Percentiles rank a stretch among this genome's conserved stretches.
Conservation (phyloP, 129 eudicot genomes). For the Logfia minima region DNA sequence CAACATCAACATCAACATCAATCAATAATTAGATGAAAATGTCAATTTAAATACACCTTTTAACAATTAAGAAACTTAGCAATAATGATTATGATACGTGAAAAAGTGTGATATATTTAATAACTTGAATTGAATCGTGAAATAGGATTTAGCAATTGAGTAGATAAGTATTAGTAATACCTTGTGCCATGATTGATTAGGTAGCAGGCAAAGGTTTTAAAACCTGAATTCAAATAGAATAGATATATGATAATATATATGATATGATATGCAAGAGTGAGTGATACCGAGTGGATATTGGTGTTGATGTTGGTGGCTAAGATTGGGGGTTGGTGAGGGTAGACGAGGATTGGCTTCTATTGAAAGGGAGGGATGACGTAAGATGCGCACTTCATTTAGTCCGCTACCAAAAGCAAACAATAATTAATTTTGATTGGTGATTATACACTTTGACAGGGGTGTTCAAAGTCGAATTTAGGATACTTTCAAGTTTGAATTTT, state of each 20-base stretch:
- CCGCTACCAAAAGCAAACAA: neutral
- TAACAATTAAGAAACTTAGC: neutral
- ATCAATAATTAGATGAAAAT: neutral
- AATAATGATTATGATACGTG: too few species aligned
- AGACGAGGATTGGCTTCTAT: neutral
- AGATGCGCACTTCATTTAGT: neutral
- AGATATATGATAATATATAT: too few species aligned
- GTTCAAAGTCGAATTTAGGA: too few species aligned
- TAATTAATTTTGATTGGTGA: too few species aligned
- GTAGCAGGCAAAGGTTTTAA: neutral
- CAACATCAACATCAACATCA: neutral
- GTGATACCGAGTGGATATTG: neutral
- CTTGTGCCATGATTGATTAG: neutral
- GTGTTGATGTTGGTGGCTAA: neutral
- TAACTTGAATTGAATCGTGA: neutral
- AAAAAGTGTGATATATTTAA: too few species aligned
- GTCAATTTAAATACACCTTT: conserved; percentile 15
- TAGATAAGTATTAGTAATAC: neutral
- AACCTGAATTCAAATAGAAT: neutral
- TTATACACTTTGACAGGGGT: too few species aligned
- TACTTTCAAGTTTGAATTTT: too few species aligned
- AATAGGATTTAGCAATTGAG: neutral
- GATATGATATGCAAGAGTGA: neutral
- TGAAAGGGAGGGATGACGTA: neutral
- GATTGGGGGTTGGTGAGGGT: neutral